phyloP scores from a whole-genome alignment of 2,329 filamentous ascomycete genomes.

The Aspergillus neoniger region DNA sequence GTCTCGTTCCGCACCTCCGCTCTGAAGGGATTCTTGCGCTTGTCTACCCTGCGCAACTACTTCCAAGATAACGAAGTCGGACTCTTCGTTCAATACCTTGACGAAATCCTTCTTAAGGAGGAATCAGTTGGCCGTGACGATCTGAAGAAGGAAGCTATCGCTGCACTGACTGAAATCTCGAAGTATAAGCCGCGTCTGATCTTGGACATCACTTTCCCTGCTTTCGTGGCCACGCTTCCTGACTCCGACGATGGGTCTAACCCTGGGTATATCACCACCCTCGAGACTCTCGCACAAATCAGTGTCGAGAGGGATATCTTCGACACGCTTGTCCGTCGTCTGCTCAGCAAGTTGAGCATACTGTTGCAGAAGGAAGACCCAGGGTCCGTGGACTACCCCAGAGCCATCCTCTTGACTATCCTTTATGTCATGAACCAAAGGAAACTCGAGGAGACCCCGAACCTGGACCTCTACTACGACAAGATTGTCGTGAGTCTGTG shows the following conservation, averaged over 20 bases:
- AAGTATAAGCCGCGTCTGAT: constrained; percentile 63
- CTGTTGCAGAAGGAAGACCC: constrained; percentile 53
- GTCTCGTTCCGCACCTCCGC: constrained; percentile 53
- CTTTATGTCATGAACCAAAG: constrained; percentile 62
- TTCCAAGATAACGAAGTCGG: constrained; percentile 56
- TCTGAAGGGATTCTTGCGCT: constrained; percentile 48
- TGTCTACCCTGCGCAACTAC: constrained; percentile 50
- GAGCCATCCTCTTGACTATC: constrained; percentile 61
- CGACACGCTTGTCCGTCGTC: constrained; percentile 61
- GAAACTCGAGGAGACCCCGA: constrained; percentile 43
- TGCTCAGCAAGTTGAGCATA: constrained; percentile 64
- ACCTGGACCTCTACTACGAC: constrained; percentile 51
- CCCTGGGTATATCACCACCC: constrained; percentile 54
- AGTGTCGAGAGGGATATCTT: constrained; percentile 64
- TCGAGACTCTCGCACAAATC: constrained; percentile 66
- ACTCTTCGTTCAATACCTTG: constrained; percentile 58
- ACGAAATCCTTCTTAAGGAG: constrained; percentile 63
- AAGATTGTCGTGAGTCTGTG: constrained; percentile 53
- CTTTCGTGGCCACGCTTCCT: constrained; percentile 65
- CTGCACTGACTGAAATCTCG: constrained; percentile 61
- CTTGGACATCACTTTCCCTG: constrained; percentile 65
- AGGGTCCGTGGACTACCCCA: constrained; percentile 56
- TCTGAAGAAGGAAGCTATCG: constrained; percentile 60
- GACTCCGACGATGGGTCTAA: constrained; percentile 54
- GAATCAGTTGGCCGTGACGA: constrained; percentile 58